These are phyloP conservation scores for Neoscytalidium dimidiatum DNA, from an alignment of 2,329 filamentous ascomycete genomes.

Conservation along the genomic window DNA sequence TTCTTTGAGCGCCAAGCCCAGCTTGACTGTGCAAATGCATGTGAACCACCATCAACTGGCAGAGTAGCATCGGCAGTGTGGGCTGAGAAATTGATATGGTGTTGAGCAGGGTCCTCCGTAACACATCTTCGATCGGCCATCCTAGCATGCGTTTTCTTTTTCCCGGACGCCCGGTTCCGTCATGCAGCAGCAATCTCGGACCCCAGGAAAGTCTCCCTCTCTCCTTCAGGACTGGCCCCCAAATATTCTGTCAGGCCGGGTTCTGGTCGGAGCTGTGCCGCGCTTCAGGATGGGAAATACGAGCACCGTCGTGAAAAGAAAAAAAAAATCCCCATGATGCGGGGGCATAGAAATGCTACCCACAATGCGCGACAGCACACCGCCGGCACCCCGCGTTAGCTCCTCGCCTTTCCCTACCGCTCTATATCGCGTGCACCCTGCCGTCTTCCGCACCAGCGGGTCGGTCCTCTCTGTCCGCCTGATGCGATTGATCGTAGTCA, in stretches of 20 bases:
- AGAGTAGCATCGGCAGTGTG: background rate
- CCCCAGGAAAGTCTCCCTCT: background rate
- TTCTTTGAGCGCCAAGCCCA: background rate
- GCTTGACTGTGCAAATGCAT: background rate
- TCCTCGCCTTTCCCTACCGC: background rate
- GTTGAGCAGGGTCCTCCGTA: background rate
- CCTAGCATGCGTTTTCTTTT: background rate
- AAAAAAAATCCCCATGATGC: too few species aligned
- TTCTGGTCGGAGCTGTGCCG: background rate
- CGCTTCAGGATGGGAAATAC: background rate
- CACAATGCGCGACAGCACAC: background rate
- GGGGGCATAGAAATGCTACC: background rate
- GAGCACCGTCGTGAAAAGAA: background rate
- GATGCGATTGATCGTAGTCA: background rate
- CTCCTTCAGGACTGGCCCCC: background rate
- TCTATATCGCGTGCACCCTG: background rate
- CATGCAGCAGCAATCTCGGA: background rate
- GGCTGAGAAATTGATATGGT: background rate
- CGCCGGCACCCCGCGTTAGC: background rate
- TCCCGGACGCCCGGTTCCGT: background rate
- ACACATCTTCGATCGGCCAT: background rate
- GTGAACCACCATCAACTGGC: background rate
- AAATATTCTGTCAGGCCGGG: background rate
- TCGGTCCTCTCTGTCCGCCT: constrained; percentile 6
- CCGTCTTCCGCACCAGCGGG: background rate